Conservation (phyloP, 495 filamentous ascomycete species). For the Neurospora tetraspora region DNA sequence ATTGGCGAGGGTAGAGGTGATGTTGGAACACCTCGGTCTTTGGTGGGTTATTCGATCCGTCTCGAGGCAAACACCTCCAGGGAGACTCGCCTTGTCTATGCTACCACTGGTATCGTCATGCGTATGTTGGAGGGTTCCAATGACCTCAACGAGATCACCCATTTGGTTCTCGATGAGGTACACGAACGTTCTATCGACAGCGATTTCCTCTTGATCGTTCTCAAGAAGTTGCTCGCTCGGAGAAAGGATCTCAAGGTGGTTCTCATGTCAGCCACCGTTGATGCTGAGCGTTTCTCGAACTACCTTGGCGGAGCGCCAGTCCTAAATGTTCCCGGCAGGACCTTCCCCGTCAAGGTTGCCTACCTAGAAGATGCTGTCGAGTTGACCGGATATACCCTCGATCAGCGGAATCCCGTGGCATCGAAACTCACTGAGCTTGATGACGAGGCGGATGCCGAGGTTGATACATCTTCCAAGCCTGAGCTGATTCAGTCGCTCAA, state of each 20-base stretch:
- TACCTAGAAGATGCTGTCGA: slow-evolving; percentile 91
- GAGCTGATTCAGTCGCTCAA: slow-evolving; percentile 47
- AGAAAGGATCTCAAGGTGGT: slow-evolving; percentile 70
- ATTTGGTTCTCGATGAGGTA: slow-evolving; percentile 89
- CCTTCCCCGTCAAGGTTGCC: slow-evolving; percentile 79
- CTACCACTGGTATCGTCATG: slow-evolving; percentile 83
- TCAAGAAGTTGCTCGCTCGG: slow-evolving; percentile 65
- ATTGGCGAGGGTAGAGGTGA: slow-evolving; percentile 76
- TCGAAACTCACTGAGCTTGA: slow-evolving; percentile 39
- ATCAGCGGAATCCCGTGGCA: slow-evolving; percentile 34
- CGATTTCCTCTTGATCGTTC: slow-evolving; percentile 84
- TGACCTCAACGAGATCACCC: slow-evolving; percentile 77
- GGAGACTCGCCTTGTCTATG: slow-evolving; percentile 78
- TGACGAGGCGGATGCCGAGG: slow-evolving; percentile 45
- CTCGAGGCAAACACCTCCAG: slow-evolving; percentile 76
- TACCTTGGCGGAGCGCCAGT: slow-evolving; percentile 81
- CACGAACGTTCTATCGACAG: slow-evolving; percentile 93
- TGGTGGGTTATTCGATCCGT: slow-evolving; percentile 90
- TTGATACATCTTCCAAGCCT: slow-evolving; percentile 31
- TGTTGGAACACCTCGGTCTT: slow-evolving; percentile 67
- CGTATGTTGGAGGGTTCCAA: slow-evolving; percentile 88
- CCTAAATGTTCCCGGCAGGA: slow-evolving; percentile 80
- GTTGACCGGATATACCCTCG: slow-evolving; percentile 57
- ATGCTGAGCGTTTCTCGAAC: slow-evolving; percentile 79
- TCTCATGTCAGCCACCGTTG: slow-evolving; percentile 93